Evolutionary conservation across 2,329 filamentous ascomycete genomes (phyloP).

Genomic region (Venturia aucupariae): DNA sequence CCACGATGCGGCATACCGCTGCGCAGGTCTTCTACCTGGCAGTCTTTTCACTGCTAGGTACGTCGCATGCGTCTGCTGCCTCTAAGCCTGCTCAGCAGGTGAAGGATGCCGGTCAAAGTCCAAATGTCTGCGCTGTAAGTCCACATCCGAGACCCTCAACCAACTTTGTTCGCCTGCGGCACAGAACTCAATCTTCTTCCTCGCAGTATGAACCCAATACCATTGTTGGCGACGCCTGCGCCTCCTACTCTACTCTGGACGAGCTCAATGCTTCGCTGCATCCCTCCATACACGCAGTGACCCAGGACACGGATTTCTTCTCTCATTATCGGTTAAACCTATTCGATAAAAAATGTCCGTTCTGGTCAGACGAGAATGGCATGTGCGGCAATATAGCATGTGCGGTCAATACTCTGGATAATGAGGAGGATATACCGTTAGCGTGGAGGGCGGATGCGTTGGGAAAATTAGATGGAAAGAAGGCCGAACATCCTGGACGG

Average conservation of each 20-base stretch:
- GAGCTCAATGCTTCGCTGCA: slow-evolving; percentile 67
- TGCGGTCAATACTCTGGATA: slow-evolving; percentile 87
- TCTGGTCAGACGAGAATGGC: slow-evolving; percentile 87
- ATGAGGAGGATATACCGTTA: slow-evolving; percentile 84
- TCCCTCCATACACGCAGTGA: slow-evolving; percentile 70
- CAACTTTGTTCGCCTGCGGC: slow-evolving; percentile 17
- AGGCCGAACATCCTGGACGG: slow-evolving; percentile 77
- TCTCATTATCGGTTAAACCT: slow-evolving; percentile 94
- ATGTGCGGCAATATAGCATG: slow-evolving; percentile 97
- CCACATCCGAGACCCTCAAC: slow-evolving; percentile 19
- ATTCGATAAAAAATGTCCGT: slow-evolving; percentile 89
- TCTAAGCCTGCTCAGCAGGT: slow-evolving; percentile 28
- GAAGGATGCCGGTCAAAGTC: slow-evolving; percentile 24
- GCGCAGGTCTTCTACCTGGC: slow-evolving; percentile 52
- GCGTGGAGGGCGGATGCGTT: slow-evolving; percentile 90
- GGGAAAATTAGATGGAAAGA: slow-evolving; percentile 83
- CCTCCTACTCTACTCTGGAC: slow-evolving; percentile 86
- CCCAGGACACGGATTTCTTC: slow-evolving; percentile 89
- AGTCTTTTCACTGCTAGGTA: slow-evolving; percentile 48
- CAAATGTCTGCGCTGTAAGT: slow-evolving; percentile 49
- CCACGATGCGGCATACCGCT: slow-evolving; percentile 40
- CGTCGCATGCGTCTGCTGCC: slow-evolving; percentile 34
- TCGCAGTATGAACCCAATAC: slow-evolving; percentile 74
- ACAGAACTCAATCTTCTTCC: slow-evolving; percentile 26
- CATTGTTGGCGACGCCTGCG: slow-evolving; percentile 89